Evolutionary conservation across 1,139 yeast species (phyloP), one percentile per base, ranked within the genome.

Genomic region (Saccharomyces hybrid): DNA sequence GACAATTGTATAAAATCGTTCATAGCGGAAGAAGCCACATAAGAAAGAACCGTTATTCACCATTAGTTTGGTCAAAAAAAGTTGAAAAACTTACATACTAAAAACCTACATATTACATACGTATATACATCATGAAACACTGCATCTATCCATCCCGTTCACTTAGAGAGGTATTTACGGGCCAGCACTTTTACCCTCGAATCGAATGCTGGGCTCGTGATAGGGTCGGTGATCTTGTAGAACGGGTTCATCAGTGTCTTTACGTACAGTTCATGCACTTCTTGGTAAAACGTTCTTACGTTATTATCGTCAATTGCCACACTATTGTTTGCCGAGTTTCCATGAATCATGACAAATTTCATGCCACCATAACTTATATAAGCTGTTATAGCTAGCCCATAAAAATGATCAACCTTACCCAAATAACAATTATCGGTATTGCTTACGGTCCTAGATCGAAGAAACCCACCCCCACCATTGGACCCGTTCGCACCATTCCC

Each of bases 181-280:
- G 96, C 96, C 57, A 87, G 69, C 42, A 78, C 71, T 64, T 85
- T 82, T 48, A 93, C 85, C 63, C 84, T 82, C 58, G 81, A 70
- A 71, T 93, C 97, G 70, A 93, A 93, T 27, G 79, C 82, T 0
- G 86, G 83, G 50, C 88, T 83, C 31, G 80, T 76, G 34, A 93
- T 88, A 1, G 91, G 84, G 59, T 84, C 86, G 64, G 88, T 87
- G 47, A 83, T 81, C 53, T 79, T 76, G 67, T 90, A 93, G 66
- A 93, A 93, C 1, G 99, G 99, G 60, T 87, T 88, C 74, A 93
- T 73, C 51, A 88, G 70, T 16, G 93, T 83, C 71, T 91, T 93
- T 34, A 88, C 90, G 64, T 91, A 93, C 51, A 91, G 73, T 63
- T 93, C 99, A 69, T 91, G 88, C 14, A 88, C 79, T 57, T 91